Evolutionary conservation across 805 yeast genomes (phyloP), one percentile per base, ranked within the genome.

Genomic region (Starmerella kuoi): DNA sequence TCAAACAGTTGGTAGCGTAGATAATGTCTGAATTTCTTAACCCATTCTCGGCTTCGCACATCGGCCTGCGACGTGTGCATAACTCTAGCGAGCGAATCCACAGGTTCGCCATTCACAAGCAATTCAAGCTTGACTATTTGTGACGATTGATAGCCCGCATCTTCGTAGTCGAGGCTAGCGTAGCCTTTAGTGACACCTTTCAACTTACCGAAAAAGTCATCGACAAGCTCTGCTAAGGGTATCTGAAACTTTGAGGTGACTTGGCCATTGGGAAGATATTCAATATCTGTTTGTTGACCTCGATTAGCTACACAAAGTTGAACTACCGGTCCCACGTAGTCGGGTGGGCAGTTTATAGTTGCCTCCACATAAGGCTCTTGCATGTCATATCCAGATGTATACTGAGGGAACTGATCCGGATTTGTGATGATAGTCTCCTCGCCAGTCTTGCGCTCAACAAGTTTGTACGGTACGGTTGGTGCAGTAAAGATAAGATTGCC

Each of bases 141-240:
- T 1, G 93, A 75, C 26, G 74, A 71, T 50, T 66, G 70, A 62
- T 86, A 88, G 0, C 97, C 98, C 4, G 80, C 77, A 56, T 88
- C 97, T 53, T 91, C 96, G 56, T 88, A 88, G 62, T 88, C 97
- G 40, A 88, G 66, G 0, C 95, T 83, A 0, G 95, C 97, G 61
- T 83, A 88, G 1, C 98, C 98, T 55, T 77, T 75, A 0, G 97
- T 84, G 1, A 76, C 71, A 1, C 95, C 87, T 59, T 88, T 88
- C 45, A 88, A 67, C 58, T 82, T 84, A 2, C 97, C 97, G 61
- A 91, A 87, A 59, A 88, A 88, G 62, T 91, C 95, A 56, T 88
- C 96, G 5, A 91, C 95, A 27, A 88, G 64, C 55, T 85, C 93
- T 0, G 94, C 80, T 39, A 91, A 68, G 2, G 98, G 97, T 5